A percentile compares a stretch with the other conserved stretches of the same genome.
Evolutionary conservation across 148 eudicot genomes (phyloP).

Genomic region (Vaccinium darrowii): DNA sequence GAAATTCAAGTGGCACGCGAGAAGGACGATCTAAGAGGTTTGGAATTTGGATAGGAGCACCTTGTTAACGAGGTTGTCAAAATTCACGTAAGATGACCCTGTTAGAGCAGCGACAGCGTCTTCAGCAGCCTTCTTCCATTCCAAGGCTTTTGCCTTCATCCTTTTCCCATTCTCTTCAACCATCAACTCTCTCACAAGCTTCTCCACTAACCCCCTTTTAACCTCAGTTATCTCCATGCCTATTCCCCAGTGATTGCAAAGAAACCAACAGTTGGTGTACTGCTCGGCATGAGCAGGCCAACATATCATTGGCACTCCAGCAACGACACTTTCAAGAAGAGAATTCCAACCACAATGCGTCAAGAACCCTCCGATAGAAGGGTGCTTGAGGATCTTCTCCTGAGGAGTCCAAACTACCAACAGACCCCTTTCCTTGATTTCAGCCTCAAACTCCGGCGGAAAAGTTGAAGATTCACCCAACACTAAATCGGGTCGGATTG

Average conservation of each 20-base stretch:
- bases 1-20: no score
- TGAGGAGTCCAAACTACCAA: slow-evolving; percentile 42
- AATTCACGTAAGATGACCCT: no score
- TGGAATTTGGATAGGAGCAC: no score
- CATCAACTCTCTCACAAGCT: no score
- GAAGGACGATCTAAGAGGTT: no score
- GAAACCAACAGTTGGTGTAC: slow-evolving; percentile 34
- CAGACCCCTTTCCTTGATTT: slow-evolving; percentile 33
- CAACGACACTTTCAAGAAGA: slow-evolving; percentile 20
- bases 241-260: slow-evolving; percentile 26
- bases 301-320: slow-evolving; percentile 32
- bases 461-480: slow-evolving; percentile 26
- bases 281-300: slow-evolving; percentile 42
- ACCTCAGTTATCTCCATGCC: slow-evolving; percentile 31
- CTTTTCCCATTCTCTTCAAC: no score
- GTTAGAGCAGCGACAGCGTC: no score
- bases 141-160: no score
- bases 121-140: no score
- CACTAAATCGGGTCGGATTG: slow-evolving; percentile 30
- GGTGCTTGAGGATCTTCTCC: slow-evolving; percentile 28
- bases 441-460: slow-evolving; percentile 26
- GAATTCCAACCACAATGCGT: slow-evolving; percentile 53
- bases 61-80: no score
- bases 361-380: slow-evolving; percentile 37
- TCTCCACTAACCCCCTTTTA: background rate